Evolutionary conservation across 164 flowering plant species (phyloP).

Genomic region (Umbilicus rupestris): DNA sequence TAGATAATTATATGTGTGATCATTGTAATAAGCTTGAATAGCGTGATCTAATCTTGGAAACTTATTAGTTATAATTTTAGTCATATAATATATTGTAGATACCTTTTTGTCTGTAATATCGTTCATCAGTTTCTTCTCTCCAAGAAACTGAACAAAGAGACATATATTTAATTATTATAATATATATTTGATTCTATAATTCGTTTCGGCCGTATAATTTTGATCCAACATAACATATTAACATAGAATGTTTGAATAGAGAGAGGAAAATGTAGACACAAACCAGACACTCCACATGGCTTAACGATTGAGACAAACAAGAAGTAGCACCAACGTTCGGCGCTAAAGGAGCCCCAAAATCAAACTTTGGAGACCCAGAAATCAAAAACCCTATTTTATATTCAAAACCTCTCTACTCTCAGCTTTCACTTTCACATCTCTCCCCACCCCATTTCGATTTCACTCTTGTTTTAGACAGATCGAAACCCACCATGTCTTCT

Average conservation of each 20-base stretch:
- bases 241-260: background rate
- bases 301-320: background rate
- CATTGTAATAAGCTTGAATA: too few species aligned
- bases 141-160: too few species aligned
- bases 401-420: background rate
- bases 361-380: background rate
- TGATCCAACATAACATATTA: too few species aligned
- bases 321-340: background rate
- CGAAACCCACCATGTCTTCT: background rate
- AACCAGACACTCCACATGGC: background rate
- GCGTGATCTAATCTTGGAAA: too few species aligned
- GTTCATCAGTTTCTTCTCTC: too few species aligned
- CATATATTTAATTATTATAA: too few species aligned
- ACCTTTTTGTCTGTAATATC: too few species aligned
- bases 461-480: background rate
- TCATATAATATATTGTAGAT: too few species aligned
- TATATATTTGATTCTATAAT: too few species aligned
- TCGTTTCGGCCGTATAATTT: too few species aligned
- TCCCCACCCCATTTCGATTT: background rate
- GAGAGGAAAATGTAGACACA: background rate
- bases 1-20: too few species aligned
- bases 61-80: too few species aligned
- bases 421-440: background rate
- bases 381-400: background rate
- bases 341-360: slow-evolving; percentile 6